Conservation (phyloP, 2,329 filamentous ascomycete species). For the Talaromyces albobiverticillius region DNA sequence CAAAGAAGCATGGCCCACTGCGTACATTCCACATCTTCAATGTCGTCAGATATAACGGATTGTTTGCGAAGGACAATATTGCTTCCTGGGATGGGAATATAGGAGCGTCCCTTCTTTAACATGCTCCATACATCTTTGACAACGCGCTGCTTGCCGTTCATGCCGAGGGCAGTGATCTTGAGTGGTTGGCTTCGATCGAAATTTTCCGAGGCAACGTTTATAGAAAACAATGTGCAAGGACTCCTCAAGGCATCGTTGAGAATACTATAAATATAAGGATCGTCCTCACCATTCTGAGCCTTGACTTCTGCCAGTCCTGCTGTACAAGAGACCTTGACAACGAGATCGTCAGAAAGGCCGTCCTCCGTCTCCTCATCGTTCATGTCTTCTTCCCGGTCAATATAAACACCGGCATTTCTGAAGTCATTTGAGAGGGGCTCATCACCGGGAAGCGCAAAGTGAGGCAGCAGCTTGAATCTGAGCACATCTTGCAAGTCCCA, state of each 20-base stretch:
- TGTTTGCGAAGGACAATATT: constrained; percentile 39
- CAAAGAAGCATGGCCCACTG: constrained; percentile 21
- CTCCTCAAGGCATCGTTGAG: neutral
- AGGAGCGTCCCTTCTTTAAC: constrained; percentile 34
- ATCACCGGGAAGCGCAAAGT: constrained; percentile 26
- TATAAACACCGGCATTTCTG: neutral
- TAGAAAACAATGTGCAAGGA: neutral
- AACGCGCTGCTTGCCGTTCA: constrained; percentile 39
- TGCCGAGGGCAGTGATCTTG: constrained; percentile 32
- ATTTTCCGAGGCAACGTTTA: neutral
- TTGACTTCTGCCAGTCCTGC: neutral
- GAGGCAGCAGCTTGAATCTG: constrained; percentile 19
- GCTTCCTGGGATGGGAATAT: constrained; percentile 40
- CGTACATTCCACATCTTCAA: constrained; percentile 16
- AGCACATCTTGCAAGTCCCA: constrained; percentile 32
- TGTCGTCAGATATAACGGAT: constrained; percentile 14
- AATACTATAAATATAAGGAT: constrained; percentile 14
- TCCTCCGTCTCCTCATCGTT: neutral
- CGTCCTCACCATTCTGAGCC: constrained; percentile 14
- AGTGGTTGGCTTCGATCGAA: constrained; percentile 25
- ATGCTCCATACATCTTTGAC: constrained; percentile 24
- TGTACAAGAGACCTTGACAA: neutral
- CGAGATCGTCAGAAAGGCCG: neutral
- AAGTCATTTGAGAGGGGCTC: constrained; percentile 18
- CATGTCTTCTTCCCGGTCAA: neutral